Evolutionary conservation across 2,329 filamentous ascomycete genomes (phyloP).

Genomic region (Trichoderma semiorbis): DNA sequence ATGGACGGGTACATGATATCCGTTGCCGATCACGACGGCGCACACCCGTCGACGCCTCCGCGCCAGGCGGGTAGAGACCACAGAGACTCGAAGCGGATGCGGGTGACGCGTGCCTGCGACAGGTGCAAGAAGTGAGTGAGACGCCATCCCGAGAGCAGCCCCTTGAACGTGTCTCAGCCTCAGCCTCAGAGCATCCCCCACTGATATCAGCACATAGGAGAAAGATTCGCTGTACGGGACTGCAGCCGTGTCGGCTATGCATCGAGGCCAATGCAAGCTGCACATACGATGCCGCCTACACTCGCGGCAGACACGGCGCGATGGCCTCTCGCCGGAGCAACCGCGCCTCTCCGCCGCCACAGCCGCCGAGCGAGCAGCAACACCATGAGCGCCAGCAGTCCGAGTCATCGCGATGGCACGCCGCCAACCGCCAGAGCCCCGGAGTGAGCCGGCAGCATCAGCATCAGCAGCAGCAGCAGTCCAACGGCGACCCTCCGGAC

Average conservation of each 20-base stretch:
- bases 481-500: conserved; percentile 5
- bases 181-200: background rate
- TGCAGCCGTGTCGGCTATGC: conserved; percentile 12
- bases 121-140: conserved; percentile 16
- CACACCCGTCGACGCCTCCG: conserved; percentile 10
- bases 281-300: conserved; percentile 12
- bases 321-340: conserved; percentile 2
- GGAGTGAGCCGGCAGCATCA: background rate
- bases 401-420: conserved; percentile 3
- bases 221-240: conserved; percentile 10
- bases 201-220: conserved; percentile 1
- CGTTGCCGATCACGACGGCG: conserved; percentile 2
- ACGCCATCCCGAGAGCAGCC: background rate
- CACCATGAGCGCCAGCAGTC: conserved; percentile 9
- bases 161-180: background rate
- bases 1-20: conserved; percentile 16
- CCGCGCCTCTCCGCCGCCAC: conserved; percentile 1
- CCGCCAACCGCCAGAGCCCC: conserved; percentile 6
- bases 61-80: conserved; percentile 3
- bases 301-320: conserved; percentile 4
- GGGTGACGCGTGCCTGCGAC: conserved; percentile 14
- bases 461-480: background rate
- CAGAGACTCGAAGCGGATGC: conserved; percentile 14
- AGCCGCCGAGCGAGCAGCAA: background rate
- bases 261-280: conserved; percentile 14